A percentile compares a stretch with the other conserved stretches of the same genome.
These are phyloP conservation scores for Rhododendron molle DNA, from an alignment of 148 eudicot species.

Conservation along the genomic window DNA sequence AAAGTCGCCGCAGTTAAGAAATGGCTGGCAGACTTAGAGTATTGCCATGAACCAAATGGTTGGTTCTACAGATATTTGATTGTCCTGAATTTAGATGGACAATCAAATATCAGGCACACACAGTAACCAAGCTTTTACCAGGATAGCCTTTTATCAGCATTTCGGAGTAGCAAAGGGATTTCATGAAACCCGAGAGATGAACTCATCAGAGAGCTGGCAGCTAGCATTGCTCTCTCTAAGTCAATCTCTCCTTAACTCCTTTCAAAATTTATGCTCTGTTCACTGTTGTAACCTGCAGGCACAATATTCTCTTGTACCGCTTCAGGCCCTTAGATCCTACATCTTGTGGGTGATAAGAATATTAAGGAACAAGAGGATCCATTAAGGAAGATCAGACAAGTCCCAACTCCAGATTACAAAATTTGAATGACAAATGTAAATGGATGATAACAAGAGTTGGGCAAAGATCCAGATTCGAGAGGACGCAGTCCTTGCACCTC, in stretches of 20 bases:
- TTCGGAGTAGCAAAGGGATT: not conserved
- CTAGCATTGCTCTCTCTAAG: not conserved
- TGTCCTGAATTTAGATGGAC: not conserved
- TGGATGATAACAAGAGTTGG: conserved; percentile 48
- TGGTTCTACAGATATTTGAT: not conserved
- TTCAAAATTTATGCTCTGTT: not conserved
- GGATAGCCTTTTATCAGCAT: not conserved
- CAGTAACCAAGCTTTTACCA: not conserved
- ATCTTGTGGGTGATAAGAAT: conserved; percentile 14
- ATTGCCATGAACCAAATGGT: not conserved
- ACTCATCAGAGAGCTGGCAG: not conserved
- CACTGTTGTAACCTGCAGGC: conserved; percentile 3
- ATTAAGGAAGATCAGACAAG: conserved; percentile 5
- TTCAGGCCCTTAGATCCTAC: conserved; percentile 21
- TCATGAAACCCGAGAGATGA: not conserved
- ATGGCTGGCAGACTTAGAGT: not conserved
- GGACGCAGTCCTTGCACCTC: conserved; percentile 72
- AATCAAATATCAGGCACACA: not conserved
- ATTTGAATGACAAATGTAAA: conserved; percentile 12
- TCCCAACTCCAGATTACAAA: not conserved
- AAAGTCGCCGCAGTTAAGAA: not conserved
- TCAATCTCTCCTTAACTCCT: conserved; percentile 5
- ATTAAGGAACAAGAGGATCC: conserved; percentile 29
- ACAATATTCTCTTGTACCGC: conserved; percentile 22
- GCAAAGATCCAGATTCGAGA: conserved; percentile 59